Evolutionary conservation across 306 rosid genomes (phyloP).

Genomic region (Crataegus laevigata): DNA sequence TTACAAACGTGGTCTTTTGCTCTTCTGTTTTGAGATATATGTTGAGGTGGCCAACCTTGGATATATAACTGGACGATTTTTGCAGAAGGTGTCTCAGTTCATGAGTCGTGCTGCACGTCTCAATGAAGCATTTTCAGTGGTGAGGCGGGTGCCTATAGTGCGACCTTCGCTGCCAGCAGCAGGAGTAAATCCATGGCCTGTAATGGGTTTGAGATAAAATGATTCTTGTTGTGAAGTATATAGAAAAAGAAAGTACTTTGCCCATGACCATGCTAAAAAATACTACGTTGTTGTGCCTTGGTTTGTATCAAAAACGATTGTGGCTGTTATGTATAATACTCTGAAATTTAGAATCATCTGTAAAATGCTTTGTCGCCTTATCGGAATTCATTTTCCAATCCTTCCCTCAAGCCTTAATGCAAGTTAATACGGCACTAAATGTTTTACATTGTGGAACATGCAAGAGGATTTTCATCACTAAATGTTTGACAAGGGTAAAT

Average conservation of each 20-base stretch:
- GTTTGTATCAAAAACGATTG: neutral
- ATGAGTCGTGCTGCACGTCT: constrained; percentile 79
- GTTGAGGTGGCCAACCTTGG: neutral
- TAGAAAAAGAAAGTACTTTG: constrained; percentile 10
- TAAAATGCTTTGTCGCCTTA: neutral
- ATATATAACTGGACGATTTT: constrained; percentile 5
- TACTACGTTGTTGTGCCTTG: neutral
- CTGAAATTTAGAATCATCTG: neutral
- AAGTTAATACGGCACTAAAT: neutral
- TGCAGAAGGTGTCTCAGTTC: constrained; percentile 86
- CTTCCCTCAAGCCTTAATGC: neutral
- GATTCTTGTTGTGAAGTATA: constrained; percentile 8
- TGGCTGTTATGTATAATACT: neutral
- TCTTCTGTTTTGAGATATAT: neutral
- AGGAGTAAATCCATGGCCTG: constrained; percentile 74
- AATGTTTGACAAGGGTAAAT: constrained; percentile 42
- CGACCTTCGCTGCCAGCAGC: constrained; percentile 84
- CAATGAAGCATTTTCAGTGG: constrained; percentile 93
- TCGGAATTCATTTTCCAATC: neutral
- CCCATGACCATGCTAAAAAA: neutral
- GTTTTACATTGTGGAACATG: constrained; percentile 64
- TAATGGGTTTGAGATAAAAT: constrained; percentile 72
- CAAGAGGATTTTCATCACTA: constrained; percentile 62
- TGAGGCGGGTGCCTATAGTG: constrained; percentile 73
- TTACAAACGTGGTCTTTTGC: neutral